A percentile compares a stretch with the other conserved stretches of the same genome.
phyloP scores from a whole-genome alignment of 1,284 basidiomycete species.

The Sporisorium graminicola region DNA sequence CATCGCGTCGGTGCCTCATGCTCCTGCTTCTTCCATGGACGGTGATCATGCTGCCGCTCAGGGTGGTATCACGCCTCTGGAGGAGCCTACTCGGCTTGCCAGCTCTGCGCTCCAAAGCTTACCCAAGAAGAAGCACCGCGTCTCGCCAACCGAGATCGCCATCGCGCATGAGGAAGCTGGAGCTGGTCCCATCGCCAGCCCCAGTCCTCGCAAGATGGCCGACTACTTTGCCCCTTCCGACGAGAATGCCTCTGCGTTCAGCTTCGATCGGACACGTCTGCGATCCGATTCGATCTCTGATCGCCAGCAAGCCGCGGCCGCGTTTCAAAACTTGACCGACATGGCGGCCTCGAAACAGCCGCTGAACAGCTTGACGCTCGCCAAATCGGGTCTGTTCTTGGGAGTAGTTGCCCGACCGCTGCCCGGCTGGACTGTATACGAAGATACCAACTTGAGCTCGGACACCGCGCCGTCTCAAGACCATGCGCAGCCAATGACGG shows the following conservation, averaged over 20 bases:
- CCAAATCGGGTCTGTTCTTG: slow-evolving; percentile 38
- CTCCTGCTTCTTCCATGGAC: too few relatives aligned
- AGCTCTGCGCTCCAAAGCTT: slow-evolving; percentile 30
- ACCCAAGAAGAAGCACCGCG: slow-evolving; percentile 51
- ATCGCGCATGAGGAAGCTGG: slow-evolving; percentile 53
- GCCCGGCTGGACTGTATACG: slow-evolving; percentile 38
- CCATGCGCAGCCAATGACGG: neutral
- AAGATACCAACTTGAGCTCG: slow-evolving; percentile 21
- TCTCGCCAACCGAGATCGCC: slow-evolving; percentile 40
- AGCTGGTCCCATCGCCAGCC: slow-evolving; percentile 44
- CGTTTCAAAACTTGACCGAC: slow-evolving; percentile 20
- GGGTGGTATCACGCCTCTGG: slow-evolving; percentile 11
- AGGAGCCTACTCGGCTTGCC: slow-evolving; percentile 12
- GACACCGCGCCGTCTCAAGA: slow-evolving; percentile 42
- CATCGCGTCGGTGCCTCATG: neutral
- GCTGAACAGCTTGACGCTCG: slow-evolving; percentile 18
- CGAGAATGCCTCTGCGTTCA: neutral
- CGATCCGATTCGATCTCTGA: slow-evolving; percentile 36
- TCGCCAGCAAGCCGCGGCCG: neutral
- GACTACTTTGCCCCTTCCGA: slow-evolving; percentile 31
- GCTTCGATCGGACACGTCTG: slow-evolving; percentile 6
- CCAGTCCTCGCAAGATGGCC: slow-evolving; percentile 41
- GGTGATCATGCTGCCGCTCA: neutral
- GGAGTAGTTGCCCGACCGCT: slow-evolving; percentile 37
- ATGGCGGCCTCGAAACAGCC: slow-evolving; percentile 6